Base-by-base conservation (phyloP, 116 monocot genomes). In the Trichopus zeylanicus region DNA sequence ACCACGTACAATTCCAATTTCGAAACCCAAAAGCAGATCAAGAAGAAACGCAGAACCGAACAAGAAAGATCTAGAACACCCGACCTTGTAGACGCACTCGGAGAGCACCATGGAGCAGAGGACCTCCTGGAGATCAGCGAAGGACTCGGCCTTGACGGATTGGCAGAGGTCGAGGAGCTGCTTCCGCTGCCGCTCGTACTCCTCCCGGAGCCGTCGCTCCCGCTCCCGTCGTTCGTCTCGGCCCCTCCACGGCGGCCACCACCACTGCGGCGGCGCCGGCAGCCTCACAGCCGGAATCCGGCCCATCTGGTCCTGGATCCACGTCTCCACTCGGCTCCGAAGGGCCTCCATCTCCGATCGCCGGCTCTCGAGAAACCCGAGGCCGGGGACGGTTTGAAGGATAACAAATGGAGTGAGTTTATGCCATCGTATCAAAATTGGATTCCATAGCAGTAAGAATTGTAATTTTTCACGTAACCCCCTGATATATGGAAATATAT, bases 11-110 rank as follows among this genome's bases (percentile, higher is more conserved):
- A 18, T 13, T 15, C 12, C 12, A 0, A 42, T 16, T 3, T 13
- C 29, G 4, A 66, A 29, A 35, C 21, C 39, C 22, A 3, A 24
- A 49, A 2, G 7, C 24, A 46, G 30, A 42, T 13, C 19, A n/a
- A 16, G 22, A 46, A n/a, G 16, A 26, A n/a, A n/a, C n/a, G n/a
- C n/a, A n/a, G n/a, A n/a, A n/a, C n/a, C n/a, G n/a, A n/a, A n/a
- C n/a, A n/a, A n/a, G n/a, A n/a, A n/a, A n/a, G n/a, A n/a, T 19
- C 6, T 27, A 51, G 22, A 34, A 31, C 0, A 38, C 19, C 6
- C 2, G 39, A 97, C 95, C 95, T 97, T 97, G 69, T 97, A 97
- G 27, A 97, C 91, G 75, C 91, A 97, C 70, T 97, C 95, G 57
- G 91, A 85, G 46, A 97, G 87, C 20, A 97, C 81, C 87, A 97